Evolutionary conservation across 192 early-diverging fungal species (phyloP).

Genomic region (Coemansia sp.): DNA sequence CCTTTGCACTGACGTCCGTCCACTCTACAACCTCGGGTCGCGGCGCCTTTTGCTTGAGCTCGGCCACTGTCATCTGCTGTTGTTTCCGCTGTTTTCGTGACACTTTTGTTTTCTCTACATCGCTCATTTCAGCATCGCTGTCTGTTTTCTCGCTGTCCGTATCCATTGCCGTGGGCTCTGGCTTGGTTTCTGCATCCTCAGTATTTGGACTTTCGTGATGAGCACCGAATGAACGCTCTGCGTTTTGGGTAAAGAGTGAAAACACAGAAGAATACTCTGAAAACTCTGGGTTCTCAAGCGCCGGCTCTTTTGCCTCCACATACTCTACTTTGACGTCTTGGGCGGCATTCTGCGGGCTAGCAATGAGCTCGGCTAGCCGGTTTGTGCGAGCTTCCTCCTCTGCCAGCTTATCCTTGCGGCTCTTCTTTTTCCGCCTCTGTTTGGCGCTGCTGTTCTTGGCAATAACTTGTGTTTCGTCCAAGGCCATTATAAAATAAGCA

Average conservation of each 20-base stretch:
- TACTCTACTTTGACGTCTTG: slow-evolving; percentile 35
- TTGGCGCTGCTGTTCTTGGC: not conserved
- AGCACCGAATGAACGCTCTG: slow-evolving; percentile 37
- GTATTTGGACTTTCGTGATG: not conserved
- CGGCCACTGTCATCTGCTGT: slow-evolving; percentile 73
- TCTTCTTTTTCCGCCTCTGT: slow-evolving; percentile 47
- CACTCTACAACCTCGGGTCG: slow-evolving; percentile 97
- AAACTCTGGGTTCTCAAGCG: slow-evolving; percentile 19
- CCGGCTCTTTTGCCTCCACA: slow-evolving; percentile 20
- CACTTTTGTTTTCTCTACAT: slow-evolving; percentile 5
- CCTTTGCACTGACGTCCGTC: slow-evolving; percentile 88
- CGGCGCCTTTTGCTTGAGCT: slow-evolving; percentile 86
- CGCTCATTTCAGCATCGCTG: slow-evolving; percentile 17
- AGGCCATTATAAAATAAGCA: slow-evolving; percentile 5
- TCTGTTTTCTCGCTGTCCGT: slow-evolving; percentile 20
- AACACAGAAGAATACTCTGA: slow-evolving; percentile 30
- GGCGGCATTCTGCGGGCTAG: slow-evolving; percentile 1
- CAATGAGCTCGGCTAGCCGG: slow-evolving; percentile 24
- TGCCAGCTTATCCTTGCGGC: slow-evolving; percentile 38
- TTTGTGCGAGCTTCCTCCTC: slow-evolving; percentile 25
- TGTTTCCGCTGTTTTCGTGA: slow-evolving; percentile 56
- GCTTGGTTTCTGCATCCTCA: not conserved
- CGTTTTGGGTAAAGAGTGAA: slow-evolving; percentile 36
- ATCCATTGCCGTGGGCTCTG: not conserved
- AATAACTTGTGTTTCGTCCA: not conserved